Base-by-base conservation (phyloP, 768 basidiomycete genomes). In the Cubamyces sp. region DNA sequence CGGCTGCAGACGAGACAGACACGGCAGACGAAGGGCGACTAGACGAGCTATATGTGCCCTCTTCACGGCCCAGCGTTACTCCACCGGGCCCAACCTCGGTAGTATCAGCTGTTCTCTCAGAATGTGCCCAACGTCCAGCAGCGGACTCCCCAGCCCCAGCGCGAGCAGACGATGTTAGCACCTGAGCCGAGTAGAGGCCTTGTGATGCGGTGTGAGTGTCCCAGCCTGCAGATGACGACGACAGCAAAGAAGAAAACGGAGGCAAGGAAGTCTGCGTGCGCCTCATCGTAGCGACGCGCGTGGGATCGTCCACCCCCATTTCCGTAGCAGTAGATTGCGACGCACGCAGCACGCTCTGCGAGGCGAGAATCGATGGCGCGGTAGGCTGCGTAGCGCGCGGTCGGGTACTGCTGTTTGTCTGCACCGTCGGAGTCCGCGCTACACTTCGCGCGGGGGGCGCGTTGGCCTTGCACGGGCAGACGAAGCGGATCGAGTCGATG, bases 381-480 rank as follows among this genome's bases (percentile, higher is more conserved):
- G 34, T 7, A 11, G 34, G 18, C 18, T 21, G n/a, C 8, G 48
- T n/a, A 21, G 48, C n/a, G 18, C 19, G 21, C 11, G 21, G n/a
- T 7, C 7, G n/a, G n/a, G 43, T 7, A 15, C 26, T 6, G 2
- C 41, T 11, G 12, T 42, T 15, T 15, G 2, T 7, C 16, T 56
- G 61, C 1, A 41, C 19, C 3, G 42, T 16, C 1, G 49, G 25
- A 12, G 51, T 43, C 5, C 54, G 48, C 11, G 43, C 21, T 55
- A 47, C 34, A 9, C 34, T 53, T 15, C 61, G 65, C 15, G 59
- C 64, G 23, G 66, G 71, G 28, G 73, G 71, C 3, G 79, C 76
- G 64, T 84, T 89, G 40, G 82, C 76, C 72, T 86, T 88, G 78
- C 91, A 93, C 4, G 90, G 91, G 69, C 91, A 92, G 42, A 92